Evolutionary conservation across 2,329 filamentous ascomycete species (phyloP), one percentile per base, ranked within the genome.

Genomic region (Sclerotinia spermophila): DNA sequence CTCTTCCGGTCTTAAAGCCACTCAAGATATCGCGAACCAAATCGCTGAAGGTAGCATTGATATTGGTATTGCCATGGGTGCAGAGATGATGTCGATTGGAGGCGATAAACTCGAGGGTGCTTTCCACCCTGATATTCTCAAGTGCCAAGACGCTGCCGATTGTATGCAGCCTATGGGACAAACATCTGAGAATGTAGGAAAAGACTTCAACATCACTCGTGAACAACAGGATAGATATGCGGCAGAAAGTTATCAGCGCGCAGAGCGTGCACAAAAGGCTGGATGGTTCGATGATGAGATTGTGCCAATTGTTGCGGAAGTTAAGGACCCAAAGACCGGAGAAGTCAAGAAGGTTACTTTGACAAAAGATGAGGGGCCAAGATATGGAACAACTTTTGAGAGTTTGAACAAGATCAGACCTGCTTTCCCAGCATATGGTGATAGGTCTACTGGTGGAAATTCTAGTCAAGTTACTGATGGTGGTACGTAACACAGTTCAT

Each of bases 81-180:
- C 92, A 67, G 96, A 99, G 84, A 87, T 87, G 79, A 99, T 99
- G 96, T 90, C 90, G 7, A 81, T 84, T 7, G 89, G 89, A 72
- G 91, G 90, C 67, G 92, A 94, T 79, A 82, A 86, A 33, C 85
- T 93, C 51, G 87, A 89, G 59, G 82, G 87, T 73, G 90, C 92
- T 5, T 96, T 97, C 82, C 90, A 93, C 80, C 89, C 91, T 74
- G 89, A 90, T 73, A 89, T 98, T 72, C 83, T 92, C 83, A 76
- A 83, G 86, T 78, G 91, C 82, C 91, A 93, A 80, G 93, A 97
- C 79, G 87, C 93, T 0, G 82, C 82, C 61, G 95, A 98, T 83
- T 96, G 94, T 85, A 88, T 95, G 88, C 88, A 94, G 86, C 92
- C 95, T 75, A 99, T 99, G 96, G 96, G 96, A 33, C 96, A 97